Conservation (phyloP, 768 basidiomycete genomes). For the Macrolepiota albuminosa region DNA sequence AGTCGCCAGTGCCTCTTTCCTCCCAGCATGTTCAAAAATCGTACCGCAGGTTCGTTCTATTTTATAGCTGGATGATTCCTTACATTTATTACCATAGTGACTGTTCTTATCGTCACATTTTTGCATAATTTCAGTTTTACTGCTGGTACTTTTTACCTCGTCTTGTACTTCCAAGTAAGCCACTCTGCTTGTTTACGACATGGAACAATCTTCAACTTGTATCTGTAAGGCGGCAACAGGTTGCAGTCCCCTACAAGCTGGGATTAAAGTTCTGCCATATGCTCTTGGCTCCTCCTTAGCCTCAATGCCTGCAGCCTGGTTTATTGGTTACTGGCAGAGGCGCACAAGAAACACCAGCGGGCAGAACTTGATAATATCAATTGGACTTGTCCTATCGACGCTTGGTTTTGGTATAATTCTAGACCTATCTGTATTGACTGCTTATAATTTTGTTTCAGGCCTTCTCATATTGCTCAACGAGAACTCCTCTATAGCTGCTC, state of each 20-base stretch:
- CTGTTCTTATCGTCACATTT: constrained; percentile 64
- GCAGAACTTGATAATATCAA: constrained; percentile 60
- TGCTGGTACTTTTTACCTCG: constrained; percentile 83
- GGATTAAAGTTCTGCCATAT: constrained; percentile 74
- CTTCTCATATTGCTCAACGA: constrained; percentile 62
- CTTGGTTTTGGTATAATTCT: constrained; percentile 64
- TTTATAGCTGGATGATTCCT: constrained; percentile 6
- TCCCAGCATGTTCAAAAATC: constrained; percentile 51
- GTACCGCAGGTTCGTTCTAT: constrained; percentile 48
- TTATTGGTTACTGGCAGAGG: constrained; percentile 64
- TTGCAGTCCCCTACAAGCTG: constrained; percentile 66
- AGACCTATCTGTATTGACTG: background rate
- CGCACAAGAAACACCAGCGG: constrained; percentile 52
- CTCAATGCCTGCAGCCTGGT: constrained; percentile 84
- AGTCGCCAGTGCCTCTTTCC: constrained; percentile 72
- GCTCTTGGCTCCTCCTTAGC: constrained; percentile 82
- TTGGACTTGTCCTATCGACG: constrained; percentile 60
- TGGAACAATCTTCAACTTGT: background rate
- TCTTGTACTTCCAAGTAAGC: constrained; percentile 73
- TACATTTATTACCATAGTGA: constrained; percentile 37
- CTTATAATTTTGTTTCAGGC: constrained; percentile 34
- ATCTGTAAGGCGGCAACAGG: constrained; percentile 59
- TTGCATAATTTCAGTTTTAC: constrained; percentile 82
- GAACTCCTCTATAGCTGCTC: constrained; percentile 35
- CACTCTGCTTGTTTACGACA: constrained; percentile 8